Percentiles rank a stretch among this genome's conserved stretches.
Evolutionary conservation across 1,139 yeast genomes (phyloP).

Genomic region (Saccharomyces hybrid): DNA sequence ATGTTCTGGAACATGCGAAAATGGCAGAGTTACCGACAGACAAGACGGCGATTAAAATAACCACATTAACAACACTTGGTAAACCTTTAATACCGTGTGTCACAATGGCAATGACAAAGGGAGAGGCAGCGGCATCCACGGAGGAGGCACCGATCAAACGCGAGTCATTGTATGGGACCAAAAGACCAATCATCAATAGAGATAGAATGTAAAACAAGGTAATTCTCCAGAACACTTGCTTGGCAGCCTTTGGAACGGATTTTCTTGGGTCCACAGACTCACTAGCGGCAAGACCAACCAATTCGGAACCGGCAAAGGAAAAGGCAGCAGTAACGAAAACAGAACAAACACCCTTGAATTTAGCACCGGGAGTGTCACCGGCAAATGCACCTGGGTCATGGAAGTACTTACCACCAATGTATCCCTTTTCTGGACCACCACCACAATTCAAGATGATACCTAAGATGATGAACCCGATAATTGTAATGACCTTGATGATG

Average conservation of each 20-base stretch:
- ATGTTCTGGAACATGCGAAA: conserved; percentile 57
- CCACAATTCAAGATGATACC: conserved; percentile 66
- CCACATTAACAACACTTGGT: conserved; percentile 47
- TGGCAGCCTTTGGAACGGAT: conserved; percentile 65
- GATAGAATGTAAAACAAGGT: conserved; percentile 49
- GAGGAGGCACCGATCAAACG: conserved; percentile 37
- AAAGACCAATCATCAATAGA: conserved; percentile 39
- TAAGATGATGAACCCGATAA: conserved; percentile 58
- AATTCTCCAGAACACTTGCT: conserved; percentile 69
- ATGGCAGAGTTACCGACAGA: conserved; percentile 68
- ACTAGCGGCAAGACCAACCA: conserved; percentile 81
- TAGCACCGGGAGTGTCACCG: conserved; percentile 34
- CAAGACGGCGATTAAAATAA: conserved; percentile 52
- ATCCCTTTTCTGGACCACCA: conserved; percentile 54
- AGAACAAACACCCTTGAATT: conserved; percentile 46
- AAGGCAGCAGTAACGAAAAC: conserved; percentile 49
- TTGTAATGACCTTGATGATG: conserved; percentile 51
- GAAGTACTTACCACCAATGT: conserved; percentile 54
- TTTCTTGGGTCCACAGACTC: conserved; percentile 74
- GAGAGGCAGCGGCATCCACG: conserved; percentile 50
- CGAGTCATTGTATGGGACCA: conserved; percentile 40
- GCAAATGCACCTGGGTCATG: conserved; percentile 60
- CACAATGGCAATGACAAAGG: conserved; percentile 53
- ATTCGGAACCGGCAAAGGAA: conserved; percentile 58
- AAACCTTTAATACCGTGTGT: conserved; percentile 48